Base-by-base conservation (phyloP, 257 asterid species). In the Echites panduratus region DNA sequence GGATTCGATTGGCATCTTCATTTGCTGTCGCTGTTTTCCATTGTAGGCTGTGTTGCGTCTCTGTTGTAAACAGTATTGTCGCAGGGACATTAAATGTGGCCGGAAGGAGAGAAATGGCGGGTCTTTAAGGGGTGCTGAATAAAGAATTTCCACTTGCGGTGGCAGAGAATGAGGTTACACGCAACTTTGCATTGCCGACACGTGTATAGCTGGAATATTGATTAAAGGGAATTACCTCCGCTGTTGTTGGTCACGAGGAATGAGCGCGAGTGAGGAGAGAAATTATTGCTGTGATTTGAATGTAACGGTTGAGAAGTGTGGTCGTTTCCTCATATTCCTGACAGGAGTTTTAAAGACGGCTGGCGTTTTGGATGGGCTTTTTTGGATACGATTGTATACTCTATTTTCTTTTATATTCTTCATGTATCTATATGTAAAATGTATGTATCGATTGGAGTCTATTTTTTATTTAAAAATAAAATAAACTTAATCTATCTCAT, bases 41-140 rank as follows among this genome's bases (percentile, higher is more conserved):
- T 66, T 66, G 7, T 40, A 4, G 10, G 0, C 14, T 47, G 66
- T 49, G 48, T 52, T 43, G 47, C 54, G 41, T 4, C 9, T 17
- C 29, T 4, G n/a, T 5, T 27, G 62, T 4, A 41, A 38, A 38
- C 63, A 66, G 49, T 44, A 26, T 4, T 9, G 52, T 45, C 49
- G 75, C 29, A 57, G 52, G 11, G 5, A 70, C 72, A 75, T 64
- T 79, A 29, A 76, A 75, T 79, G 79, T n/a, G 53, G 74, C 71
- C 71, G 76, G 73, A 54, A 45, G 53, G 58, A 44, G 41, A n/a
- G 71, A 65, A 61, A 64, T 75, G 83, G 83, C 79, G 77, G 77
- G 77, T 40, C 32, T 44, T 45, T 58, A 26, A 3, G 40, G 22
- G 32, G 2, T 54, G 45, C 10, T 59, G 14, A 35, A 9, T n/a